Base-by-base conservation (phyloP, 306 rosid species). In the Parietaria judaica region DNA sequence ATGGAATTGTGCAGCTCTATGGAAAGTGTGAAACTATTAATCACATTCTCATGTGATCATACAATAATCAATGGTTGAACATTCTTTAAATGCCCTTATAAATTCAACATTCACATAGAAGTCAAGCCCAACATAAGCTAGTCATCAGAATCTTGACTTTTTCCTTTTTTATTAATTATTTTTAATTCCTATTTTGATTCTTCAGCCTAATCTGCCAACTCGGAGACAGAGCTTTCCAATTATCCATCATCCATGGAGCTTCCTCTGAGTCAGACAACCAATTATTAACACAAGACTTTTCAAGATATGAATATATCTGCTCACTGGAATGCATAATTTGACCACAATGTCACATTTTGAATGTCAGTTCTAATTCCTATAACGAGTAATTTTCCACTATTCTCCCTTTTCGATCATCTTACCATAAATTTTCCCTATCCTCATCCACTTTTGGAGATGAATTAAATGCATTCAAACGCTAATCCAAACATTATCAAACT, bases 231-330 rank as follows among this genome's bases (percentile, higher is more conserved):
- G 50, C 36, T 8, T 8, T 5, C 36, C 0, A 4, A 43, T 39
- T 8, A 3, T 5, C 36, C 0, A 4, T 14, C 15, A 17, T 44
- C 47, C 48, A 41, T 35, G 31, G 39, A 37, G 46, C 63, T 38
- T 58, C 49, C 63, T 58, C 63, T n/a, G 60, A 34, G 8, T 58
- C 63, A 58, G 45, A 56, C 15, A 35, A 23, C 37, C 60, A 36
- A 56, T 56, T 35, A 56, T 56, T 56, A 14, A 56, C 16, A 56
- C 41, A 3, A 56, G 44, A 36, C 43, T 13, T 49, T 49, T 11
- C 14, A 9, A 23, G 17, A 53, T 53, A 53, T 53, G 57, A 53
- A 53, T 14, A 8, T 46, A 49, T 49, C 53, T 49, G 53, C 53
- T 9, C 36, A 6, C 14, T 23, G 15, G 8, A 35, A 4, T 4